Conservation (phyloP, 2,329 filamentous ascomycete species). For the Dactylellina drechsleri region DNA sequence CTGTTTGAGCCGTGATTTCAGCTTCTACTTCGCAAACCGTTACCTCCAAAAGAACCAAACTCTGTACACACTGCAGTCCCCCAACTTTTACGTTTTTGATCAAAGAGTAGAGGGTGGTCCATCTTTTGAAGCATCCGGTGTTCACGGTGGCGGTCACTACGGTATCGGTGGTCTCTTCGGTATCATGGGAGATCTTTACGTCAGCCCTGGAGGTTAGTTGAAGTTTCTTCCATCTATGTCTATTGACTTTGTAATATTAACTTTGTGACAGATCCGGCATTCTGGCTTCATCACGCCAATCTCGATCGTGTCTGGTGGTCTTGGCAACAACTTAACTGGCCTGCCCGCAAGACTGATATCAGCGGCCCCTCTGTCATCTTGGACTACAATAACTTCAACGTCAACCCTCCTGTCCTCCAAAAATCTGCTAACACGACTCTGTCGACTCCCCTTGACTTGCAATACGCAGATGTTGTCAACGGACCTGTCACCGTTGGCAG, state of each 20-base stretch:
- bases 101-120: constrained; percentile 58
- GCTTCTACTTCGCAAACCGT: constrained; percentile 42
- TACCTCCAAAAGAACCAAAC: constrained; percentile 42
- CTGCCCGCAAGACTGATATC: constrained; percentile 60
- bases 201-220: constrained; percentile 60
- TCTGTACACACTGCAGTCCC: constrained; percentile 14
- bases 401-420: constrained; percentile 19
- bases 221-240: constrained; percentile 12
- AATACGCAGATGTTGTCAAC: constrained; percentile 56
- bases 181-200: constrained; percentile 60
- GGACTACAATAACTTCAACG: constrained; percentile 29
- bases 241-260: too few species aligned
- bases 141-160: constrained; percentile 61
- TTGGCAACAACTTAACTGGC: constrained; percentile 57
- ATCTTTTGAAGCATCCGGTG: constrained; percentile 59
- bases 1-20: constrained; percentile 39
- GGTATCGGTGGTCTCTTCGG: constrained; percentile 61
- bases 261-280: constrained; percentile 56
- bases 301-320: constrained; percentile 58
- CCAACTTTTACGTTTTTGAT: constrained; percentile 56
- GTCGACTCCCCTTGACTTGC: constrained; percentile 59
- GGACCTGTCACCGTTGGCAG: constrained; percentile 58
- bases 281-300: constrained; percentile 58
- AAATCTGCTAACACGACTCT: constrained; percentile 59
- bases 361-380: constrained; percentile 60